Base-by-base conservation (phyloP, 306 rosid species). In the Abrus precatorius region DNA sequence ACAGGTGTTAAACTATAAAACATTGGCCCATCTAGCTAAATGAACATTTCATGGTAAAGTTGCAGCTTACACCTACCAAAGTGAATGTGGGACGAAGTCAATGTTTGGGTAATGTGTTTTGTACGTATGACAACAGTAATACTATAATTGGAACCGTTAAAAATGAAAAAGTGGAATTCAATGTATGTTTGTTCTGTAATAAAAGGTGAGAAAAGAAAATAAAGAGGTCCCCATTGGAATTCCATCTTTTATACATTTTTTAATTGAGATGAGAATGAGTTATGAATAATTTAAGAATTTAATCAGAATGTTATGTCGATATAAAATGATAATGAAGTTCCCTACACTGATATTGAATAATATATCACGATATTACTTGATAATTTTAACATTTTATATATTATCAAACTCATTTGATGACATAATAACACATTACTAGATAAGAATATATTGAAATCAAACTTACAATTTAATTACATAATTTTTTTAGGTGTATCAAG, bases 91-190 rank as follows among this genome's bases (percentile, higher is more conserved):
- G 6, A 36, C 72, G 29, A 34, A 64, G 68, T 66, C 64, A 77
- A 48, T 20, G 9, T 38, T 6, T 33, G 13, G 49, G 30, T 11
- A 59, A 43, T 60, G 77, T 40, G 85, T 82, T 48, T 82, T 57
- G 32, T 75, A 82, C 85, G 65, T 29, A 57, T 68, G 62, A 60
- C 29, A 75, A 67, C 33, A 33, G 43, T 69, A 12, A 66, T 6
- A 53, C 41, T 66, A 68, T 44, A 50, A 76, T 57, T 48, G 49
- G 66, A 59, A 5, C 27, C 30, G 61, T 78, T 68, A 57, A 20
- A 72, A 54, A 20, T 6, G 45, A 40, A 45, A 20, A 63, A 81
- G 72, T 75, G 40, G 45, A 59, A 9, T 38, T 47, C 53, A 40
- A 36, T 64, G 62, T 28, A 74, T 66, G 80, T 62, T 74, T 74